A percentile compares a stretch with the other conserved stretches of the same genome.
These are phyloP conservation scores for Neoascochyta sp. DNA, from an alignment of 2,329 filamentous ascomycete species.

Conservation along the genomic window DNA sequence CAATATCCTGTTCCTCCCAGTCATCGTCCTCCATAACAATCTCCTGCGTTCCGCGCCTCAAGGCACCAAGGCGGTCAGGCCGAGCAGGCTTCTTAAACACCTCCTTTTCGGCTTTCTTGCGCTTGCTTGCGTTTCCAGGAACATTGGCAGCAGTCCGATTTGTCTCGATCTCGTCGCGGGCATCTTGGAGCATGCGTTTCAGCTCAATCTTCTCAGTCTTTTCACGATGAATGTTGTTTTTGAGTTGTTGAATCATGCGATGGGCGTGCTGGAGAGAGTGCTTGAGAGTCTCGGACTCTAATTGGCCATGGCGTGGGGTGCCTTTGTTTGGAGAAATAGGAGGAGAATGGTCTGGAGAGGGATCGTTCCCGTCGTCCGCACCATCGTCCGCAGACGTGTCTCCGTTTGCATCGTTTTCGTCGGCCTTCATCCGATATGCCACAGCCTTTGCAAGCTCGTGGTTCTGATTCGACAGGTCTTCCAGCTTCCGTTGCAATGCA, in stretches of 20 bases:
- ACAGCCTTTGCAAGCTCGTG: conserved; percentile 84
- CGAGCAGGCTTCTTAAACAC: conserved; percentile 73
- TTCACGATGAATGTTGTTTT: conserved; percentile 91
- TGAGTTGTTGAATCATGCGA: conserved; percentile 91
- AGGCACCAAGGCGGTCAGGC: conserved; percentile 69
- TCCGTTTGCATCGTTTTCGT: conserved; percentile 60
- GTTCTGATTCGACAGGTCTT: conserved; percentile 84
- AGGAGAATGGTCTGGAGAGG: conserved; percentile 84
- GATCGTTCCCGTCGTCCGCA: conserved; percentile 54
- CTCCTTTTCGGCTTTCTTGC: conserved; percentile 54
- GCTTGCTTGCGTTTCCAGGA: conserved; percentile 50
- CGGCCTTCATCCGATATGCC: conserved; percentile 65
- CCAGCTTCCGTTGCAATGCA: conserved; percentile 77
- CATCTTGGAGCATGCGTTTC: conserved; percentile 90
- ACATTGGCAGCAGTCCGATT: conserved; percentile 52
- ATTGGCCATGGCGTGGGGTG: conserved; percentile 81
- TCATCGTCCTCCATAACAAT: conserved; percentile 75
- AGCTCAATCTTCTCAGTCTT: conserved; percentile 98
- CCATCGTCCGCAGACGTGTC: conserved; percentile 43
- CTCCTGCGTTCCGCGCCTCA: conserved; percentile 70
- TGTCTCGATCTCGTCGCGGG: conserved; percentile 82
- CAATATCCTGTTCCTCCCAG: conserved; percentile 78
- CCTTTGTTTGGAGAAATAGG: conserved; percentile 86
- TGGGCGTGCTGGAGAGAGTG: conserved; percentile 93
- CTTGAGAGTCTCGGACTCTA: conserved; percentile 95